phyloP scores from a whole-genome alignment of 2,329 filamentous ascomycete species.

The Ophiostoma himal-ulmi region DNA sequence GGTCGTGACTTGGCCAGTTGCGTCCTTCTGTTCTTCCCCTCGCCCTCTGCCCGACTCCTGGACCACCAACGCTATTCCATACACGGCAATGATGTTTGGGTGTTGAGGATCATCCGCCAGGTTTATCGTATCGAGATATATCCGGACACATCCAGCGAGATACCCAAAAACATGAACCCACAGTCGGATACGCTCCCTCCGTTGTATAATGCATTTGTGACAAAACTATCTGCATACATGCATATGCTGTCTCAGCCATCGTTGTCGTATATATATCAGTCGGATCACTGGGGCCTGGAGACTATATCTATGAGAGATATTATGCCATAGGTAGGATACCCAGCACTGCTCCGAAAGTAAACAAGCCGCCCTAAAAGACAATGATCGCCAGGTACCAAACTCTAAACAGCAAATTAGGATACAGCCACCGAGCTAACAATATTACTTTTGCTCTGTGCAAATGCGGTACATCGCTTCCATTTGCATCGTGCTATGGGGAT shows the following conservation, averaged over 20 bases:
- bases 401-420: slow-evolving; percentile 1
- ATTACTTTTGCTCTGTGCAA: neutral
- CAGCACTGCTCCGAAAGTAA: neutral
- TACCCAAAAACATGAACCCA: neutral
- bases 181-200: neutral
- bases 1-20: neutral
- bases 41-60: neutral
- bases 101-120: slow-evolving; percentile 20
- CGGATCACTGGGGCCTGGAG: neutral
- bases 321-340: too few species aligned
- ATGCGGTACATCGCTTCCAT: neutral
- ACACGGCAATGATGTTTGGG: slow-evolving; percentile 21
- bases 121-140: slow-evolving; percentile 13
- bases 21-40: neutral
- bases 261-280: neutral
- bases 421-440: neutral
- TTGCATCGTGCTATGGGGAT: neutral
- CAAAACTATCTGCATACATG: neutral
- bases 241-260: neutral
- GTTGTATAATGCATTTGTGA: neutral
- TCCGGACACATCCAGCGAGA: slow-evolving; percentile 4
- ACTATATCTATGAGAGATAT: neutral
- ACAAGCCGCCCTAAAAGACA: neutral
- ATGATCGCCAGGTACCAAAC: slow-evolving; percentile 3
- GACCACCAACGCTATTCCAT: slow-evolving; percentile 18